Evolutionary conservation across 257 asterid genomes (phyloP).

Genomic region (Solanum habrochaites): DNA sequence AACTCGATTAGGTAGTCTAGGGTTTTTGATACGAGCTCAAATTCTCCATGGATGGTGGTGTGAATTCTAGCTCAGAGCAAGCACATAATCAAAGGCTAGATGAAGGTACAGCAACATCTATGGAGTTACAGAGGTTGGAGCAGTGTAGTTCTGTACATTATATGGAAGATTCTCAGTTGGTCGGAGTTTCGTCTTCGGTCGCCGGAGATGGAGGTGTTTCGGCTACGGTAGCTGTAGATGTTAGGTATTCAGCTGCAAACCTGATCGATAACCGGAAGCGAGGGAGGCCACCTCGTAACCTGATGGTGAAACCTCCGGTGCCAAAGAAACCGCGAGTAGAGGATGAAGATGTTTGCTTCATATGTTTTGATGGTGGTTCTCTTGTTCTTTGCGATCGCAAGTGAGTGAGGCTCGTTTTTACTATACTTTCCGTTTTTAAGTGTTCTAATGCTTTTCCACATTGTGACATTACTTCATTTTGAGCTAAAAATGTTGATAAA

Average conservation of each 20-base stretch:
- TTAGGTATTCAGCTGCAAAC: not conserved
- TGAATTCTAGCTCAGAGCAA: conserved; percentile 11
- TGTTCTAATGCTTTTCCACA: not conserved
- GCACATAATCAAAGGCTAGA: conserved; percentile 49
- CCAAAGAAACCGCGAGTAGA: conserved; percentile 23
- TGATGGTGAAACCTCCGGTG: conserved; percentile 32
- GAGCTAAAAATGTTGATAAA: not conserved
- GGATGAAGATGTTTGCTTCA: conserved; percentile 93
- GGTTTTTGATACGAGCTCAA: conserved; percentile 10
- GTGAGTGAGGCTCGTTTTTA: conserved; percentile 30
- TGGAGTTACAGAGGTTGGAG: conserved; percentile 6
- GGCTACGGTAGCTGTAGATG: not conserved
- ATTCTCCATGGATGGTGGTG: conserved; percentile 8
- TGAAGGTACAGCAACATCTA: conserved; percentile 9
- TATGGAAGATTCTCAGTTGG: conserved; percentile 10
- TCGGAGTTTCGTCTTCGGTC: conserved; percentile 7
- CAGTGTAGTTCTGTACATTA: conserved; percentile 12
- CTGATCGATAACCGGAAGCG: conserved; percentile 46
- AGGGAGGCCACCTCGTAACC: conserved; percentile 58
- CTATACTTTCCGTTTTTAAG: not conserved
- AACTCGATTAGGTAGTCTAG: not conserved
- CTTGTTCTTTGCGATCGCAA: conserved; percentile 91
- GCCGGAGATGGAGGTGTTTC: conserved; percentile 15
- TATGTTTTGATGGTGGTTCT: conserved; percentile 93
- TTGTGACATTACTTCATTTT: not conserved